Conservation (phyloP, 805 yeast genomes). For the Naumovozyma dairenensis region DNA sequence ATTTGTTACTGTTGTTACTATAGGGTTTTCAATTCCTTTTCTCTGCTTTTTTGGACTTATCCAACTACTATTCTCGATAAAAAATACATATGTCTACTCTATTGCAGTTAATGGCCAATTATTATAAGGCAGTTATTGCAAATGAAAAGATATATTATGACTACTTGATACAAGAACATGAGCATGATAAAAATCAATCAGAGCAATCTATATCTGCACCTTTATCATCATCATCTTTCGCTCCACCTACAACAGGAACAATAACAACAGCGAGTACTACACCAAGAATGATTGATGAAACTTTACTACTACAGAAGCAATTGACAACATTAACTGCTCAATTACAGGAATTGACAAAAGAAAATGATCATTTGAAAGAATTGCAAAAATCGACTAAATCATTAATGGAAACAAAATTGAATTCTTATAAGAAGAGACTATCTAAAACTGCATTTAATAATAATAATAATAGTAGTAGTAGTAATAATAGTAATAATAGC, state of each 20-base stretch:
- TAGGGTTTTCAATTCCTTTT: not conserved
- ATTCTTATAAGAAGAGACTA: constrained; percentile 23
- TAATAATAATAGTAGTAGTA: constrained; percentile 22
- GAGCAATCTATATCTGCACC: not conserved
- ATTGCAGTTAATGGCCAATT: constrained; percentile 19
- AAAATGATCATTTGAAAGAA: constrained; percentile 25
- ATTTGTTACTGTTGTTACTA: too few species aligned
- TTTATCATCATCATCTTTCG: not conserved
- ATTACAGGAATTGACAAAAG: constrained; percentile 21
- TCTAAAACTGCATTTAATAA: not conserved
- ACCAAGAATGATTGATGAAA: constrained; percentile 23
- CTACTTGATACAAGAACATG: constrained; percentile 2
- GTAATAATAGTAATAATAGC: constrained; percentile 4
- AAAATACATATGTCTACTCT: constrained; percentile 13
- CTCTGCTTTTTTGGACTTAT: not conserved
- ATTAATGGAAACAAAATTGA: constrained; percentile 17
- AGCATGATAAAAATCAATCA: not conserved
- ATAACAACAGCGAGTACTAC: not conserved
- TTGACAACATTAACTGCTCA: constrained; percentile 28
- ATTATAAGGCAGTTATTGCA: constrained; percentile 23
- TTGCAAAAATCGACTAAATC: constrained; percentile 29
- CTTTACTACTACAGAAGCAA: constrained; percentile 29
- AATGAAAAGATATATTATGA: constrained; percentile 20
- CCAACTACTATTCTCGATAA: not conserved
- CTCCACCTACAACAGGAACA: constrained; percentile 2